Evolutionary conservation across 192 early-diverging fungal species (phyloP), one percentile per base, ranked within the genome.

Genomic region (Umbelopsis sp.): DNA sequence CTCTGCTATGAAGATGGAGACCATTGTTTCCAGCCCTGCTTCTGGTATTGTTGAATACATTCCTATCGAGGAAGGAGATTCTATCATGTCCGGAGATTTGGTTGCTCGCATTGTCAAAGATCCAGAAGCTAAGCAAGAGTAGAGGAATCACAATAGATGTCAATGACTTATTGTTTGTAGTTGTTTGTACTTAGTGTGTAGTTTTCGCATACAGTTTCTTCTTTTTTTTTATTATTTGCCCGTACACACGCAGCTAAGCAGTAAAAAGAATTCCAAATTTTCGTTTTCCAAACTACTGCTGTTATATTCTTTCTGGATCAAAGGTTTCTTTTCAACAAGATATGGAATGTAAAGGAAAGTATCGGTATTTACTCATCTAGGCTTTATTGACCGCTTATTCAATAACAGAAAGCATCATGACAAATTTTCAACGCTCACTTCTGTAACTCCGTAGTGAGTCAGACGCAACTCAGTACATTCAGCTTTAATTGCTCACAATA

Each of bases 1-100:
- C 43, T 93, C 90, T 69, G 97, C 97, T n/a, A 98, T 98, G 97
- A 98, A 95, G 85, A 95, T 95, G 93, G 96, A 98, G 83, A 98
- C 95, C 4, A 87, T 97, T 26, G 94, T 98, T 26, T 86, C 92
- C 21, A 88, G 95, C 11, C 85, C 95, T 7, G 85, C 89, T 26
- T 84, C 90, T 49, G 93, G 93, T 70, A 83, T 85, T n/a, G 83
- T 97, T 51, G 90, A 90, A 56, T 79, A 87, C 49, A 87, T 96
- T 12, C 79, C 84, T 26, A 85, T 96, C 25, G 81, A 83, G 44
- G 86, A 91, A 66, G 88, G 85, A 70, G 96, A 97, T 74, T 93
- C 88, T 21, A 78, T 97, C 36, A 86, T 85, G 7, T 87, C 93
- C 16, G 94, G 93, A 52, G 96, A 97, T 76, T 83, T 97, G 69